Conservation (phyloP, 148 eudicot genomes). For the Suaeda aralocaspica region DNA sequence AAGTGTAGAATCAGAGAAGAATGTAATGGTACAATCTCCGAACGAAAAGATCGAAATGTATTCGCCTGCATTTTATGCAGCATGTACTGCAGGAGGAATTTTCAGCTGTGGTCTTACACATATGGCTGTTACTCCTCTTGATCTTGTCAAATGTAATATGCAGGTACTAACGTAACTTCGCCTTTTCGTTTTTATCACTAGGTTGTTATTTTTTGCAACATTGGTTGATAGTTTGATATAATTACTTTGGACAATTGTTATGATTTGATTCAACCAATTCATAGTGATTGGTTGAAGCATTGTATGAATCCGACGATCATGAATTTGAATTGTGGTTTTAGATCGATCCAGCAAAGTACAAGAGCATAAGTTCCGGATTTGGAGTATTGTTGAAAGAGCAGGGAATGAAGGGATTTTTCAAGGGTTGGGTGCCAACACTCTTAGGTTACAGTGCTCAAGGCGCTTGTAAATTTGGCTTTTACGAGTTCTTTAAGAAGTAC, state of each 20-base stretch:
- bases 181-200: background rate
- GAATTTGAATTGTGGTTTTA: constrained; percentile 29
- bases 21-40: constrained; percentile 44
- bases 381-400: constrained; percentile 78
- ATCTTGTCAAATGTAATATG: constrained; percentile 76
- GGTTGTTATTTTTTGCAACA: too few relatives aligned
- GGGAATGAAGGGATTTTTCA: constrained; percentile 73
- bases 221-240: background rate
- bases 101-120: constrained; percentile 71
- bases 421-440: constrained; percentile 94
- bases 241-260: background rate
- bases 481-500: constrained; percentile 89
- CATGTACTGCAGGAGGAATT: constrained; percentile 52
- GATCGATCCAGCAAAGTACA: constrained; percentile 89
- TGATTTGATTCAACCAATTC: too few relatives aligned
- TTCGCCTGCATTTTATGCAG: constrained; percentile 53
- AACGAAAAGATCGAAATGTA: constrained; percentile 62
- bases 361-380: constrained; percentile 83
- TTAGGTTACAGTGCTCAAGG: constrained; percentile 98
- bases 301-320: too few relatives aligned
- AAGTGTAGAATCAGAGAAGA: background rate
- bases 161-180: constrained; percentile 32
- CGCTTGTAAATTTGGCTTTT: constrained; percentile 89
- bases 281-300: too few relatives aligned
- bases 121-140: constrained; percentile 67